phyloP scores from a whole-genome alignment of 768 basidiomycete species.

The Rhizopogon salebrosus region DNA sequence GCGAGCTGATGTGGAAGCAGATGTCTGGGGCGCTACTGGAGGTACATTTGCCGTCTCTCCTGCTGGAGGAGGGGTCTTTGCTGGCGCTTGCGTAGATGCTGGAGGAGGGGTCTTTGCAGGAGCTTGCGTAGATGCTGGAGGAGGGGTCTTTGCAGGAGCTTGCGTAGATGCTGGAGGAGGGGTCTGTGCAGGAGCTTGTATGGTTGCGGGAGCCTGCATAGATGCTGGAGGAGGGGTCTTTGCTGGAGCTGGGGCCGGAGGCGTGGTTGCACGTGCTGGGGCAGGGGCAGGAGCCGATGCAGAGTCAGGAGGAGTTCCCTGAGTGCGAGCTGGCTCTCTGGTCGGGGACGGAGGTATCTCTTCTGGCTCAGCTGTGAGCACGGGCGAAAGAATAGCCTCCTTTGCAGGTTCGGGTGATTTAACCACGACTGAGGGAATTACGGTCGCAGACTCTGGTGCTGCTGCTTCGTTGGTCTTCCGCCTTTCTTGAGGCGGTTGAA shows the following conservation, averaged over 20 bases:
- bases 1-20: constrained; percentile 7
- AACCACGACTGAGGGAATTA: constrained; percentile 6
- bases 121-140: constrained; percentile 10
- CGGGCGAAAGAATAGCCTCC: constrained; percentile 35
- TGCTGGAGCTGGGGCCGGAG: constrained; percentile 9
- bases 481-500: constrained; percentile 2
- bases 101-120: constrained; percentile 5
- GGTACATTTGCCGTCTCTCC: neutral
- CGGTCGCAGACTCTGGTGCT: constrained; percentile 10
- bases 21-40: neutral
- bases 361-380: constrained; percentile 50
- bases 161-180: constrained; percentile 17
- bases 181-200: constrained; percentile 14
- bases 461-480: neutral
- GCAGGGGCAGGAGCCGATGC: constrained; percentile 8
- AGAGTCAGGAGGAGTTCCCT: neutral
- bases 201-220: constrained; percentile 9
- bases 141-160: neutral
- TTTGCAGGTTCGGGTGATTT: constrained; percentile 16
- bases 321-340: neutral
- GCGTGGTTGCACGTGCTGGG: constrained; percentile 14
- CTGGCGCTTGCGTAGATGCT: constrained; percentile 7
- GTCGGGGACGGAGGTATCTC: constrained; percentile 13
- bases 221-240: constrained; percentile 1
- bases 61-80: neutral